Conservation (phyloP, 2,329 filamentous ascomycete species). For the Penicillium frequentans region DNA sequence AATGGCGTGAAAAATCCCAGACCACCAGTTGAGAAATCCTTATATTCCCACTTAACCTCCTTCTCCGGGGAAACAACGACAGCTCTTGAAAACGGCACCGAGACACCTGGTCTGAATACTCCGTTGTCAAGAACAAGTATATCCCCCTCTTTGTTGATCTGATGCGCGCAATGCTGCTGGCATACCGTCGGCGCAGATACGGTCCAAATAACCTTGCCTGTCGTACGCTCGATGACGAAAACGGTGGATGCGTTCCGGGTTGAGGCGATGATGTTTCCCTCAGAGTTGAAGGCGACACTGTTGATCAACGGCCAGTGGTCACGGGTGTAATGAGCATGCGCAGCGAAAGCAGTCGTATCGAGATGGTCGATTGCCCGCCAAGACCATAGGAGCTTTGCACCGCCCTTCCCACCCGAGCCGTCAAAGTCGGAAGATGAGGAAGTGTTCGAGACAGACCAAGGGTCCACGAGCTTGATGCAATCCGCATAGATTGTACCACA, state of each 20-base stretch:
- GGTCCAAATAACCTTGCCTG: slow-evolving; percentile 46
- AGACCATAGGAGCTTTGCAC: slow-evolving; percentile 43
- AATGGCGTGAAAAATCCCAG: slow-evolving; percentile 49
- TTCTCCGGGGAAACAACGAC: slow-evolving; percentile 43
- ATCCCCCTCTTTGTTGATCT: slow-evolving; percentile 40
- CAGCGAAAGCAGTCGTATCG: slow-evolving; percentile 37
- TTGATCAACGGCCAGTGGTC: slow-evolving; percentile 50
- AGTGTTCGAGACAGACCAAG: slow-evolving; percentile 14
- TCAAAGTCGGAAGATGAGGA: slow-evolving; percentile 25
- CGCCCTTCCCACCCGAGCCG: slow-evolving; percentile 12
- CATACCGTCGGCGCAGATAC: slow-evolving; percentile 41
- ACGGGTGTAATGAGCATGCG: slow-evolving; percentile 36
- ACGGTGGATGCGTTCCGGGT: slow-evolving; percentile 45
- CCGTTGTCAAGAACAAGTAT: slow-evolving; percentile 52
- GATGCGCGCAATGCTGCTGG: slow-evolving; percentile 48
- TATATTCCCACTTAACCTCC: slow-evolving; percentile 47
- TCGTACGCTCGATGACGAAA: slow-evolving; percentile 43
- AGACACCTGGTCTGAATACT: slow-evolving; percentile 41
- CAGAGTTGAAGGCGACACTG: slow-evolving; percentile 39
- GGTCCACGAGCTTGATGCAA: slow-evolving; percentile 46
- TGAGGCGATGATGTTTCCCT: slow-evolving; percentile 46
- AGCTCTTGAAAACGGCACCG: slow-evolving; percentile 45
- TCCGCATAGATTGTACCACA: slow-evolving; percentile 35
- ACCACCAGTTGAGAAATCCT: slow-evolving; percentile 36
- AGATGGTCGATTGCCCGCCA: slow-evolving; percentile 48